These are phyloP conservation scores for Trapa bicornis DNA, from an alignment of 345 rosid genomes.

Conservation along the genomic window DNA sequence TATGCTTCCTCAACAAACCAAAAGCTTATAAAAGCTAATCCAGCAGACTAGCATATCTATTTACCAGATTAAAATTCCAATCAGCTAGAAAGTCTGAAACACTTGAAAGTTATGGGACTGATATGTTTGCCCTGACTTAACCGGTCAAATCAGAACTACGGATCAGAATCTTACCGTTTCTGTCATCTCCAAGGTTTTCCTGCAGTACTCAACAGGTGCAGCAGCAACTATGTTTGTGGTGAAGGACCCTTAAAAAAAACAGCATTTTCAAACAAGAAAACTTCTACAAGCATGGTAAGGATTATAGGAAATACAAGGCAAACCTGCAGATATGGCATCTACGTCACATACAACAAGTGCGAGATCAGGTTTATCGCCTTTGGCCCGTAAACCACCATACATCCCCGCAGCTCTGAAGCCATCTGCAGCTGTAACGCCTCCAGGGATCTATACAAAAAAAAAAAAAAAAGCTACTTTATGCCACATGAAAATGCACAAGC, in stretches of 20 bases:
- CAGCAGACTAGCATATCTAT: background rate
- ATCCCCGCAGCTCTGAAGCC: slow-evolving; percentile 83
- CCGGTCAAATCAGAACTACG: background rate
- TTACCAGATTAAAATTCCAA: no score
- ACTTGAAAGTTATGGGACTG: background rate
- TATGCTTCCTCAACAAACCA: background rate
- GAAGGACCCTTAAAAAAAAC: slow-evolving; percentile 46
- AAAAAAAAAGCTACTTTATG: background rate
- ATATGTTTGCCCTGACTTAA: no score
- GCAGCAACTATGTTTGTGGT: slow-evolving; percentile 85
- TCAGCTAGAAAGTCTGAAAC: background rate
- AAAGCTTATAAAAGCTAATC: background rate
- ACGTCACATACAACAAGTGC: slow-evolving; percentile 85
- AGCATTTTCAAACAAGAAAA: background rate
- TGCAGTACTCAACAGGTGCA: slow-evolving; percentile 84
- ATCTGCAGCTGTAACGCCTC: slow-evolving; percentile 88
- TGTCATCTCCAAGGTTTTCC: slow-evolving; percentile 35
- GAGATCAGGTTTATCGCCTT: slow-evolving; percentile 81
- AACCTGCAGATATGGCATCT: slow-evolving; percentile 69
- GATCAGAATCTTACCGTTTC: slow-evolving; percentile 32
- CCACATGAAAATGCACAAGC: no score
- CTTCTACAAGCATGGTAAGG: background rate
- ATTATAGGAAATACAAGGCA: background rate
- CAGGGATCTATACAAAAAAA: slow-evolving; percentile 40
- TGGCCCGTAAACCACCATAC: slow-evolving; percentile 75